Evolutionary conservation across 495 filamentous ascomycete species (phyloP).

Genomic region (Daldinia bambusicola): DNA sequence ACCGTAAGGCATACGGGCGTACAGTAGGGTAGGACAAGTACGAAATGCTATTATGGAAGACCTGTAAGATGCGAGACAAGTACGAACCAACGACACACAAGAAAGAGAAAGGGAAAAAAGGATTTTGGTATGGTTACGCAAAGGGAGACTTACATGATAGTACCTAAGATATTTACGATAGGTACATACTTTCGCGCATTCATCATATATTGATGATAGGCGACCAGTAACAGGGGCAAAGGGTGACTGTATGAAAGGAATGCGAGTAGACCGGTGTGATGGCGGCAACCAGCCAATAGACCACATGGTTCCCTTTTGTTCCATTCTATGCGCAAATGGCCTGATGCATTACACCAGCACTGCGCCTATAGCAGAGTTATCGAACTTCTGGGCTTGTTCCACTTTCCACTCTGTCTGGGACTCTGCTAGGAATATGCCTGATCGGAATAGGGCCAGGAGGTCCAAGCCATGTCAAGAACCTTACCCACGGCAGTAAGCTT

Average conservation of each 20-base stretch:
- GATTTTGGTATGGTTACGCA: conserved; percentile 27
- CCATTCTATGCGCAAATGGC: conserved; percentile 22
- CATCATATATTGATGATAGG: background rate
- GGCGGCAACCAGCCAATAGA: conserved; percentile 36
- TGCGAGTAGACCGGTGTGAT: conserved; percentile 34
- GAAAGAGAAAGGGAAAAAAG: background rate
- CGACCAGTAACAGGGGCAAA: conserved; percentile 12
- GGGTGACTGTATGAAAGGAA: background rate
- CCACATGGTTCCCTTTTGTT: conserved; percentile 25
- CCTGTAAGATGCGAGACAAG: background rate
- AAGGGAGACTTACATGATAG: conserved; percentile 2
- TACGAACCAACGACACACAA: conserved; percentile 4
- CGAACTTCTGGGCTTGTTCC: background rate
- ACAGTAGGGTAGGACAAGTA: conserved; percentile 1
- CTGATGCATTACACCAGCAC: conserved; percentile 25
- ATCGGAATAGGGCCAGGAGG: background rate
- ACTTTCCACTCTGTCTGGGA: background rate
- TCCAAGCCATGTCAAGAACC: background rate
- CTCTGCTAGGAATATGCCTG: background rate
- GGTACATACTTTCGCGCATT: conserved; percentile 6
- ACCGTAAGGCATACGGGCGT: background rate
- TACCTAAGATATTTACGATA: conserved; percentile 1
- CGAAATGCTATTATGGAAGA: background rate
- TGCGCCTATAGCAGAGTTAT: conserved; percentile 6
- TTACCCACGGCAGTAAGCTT: conserved; percentile 10